phyloP scores from a whole-genome alignment of 106 monocot genomes.

The Allium fistulosum region DNA sequence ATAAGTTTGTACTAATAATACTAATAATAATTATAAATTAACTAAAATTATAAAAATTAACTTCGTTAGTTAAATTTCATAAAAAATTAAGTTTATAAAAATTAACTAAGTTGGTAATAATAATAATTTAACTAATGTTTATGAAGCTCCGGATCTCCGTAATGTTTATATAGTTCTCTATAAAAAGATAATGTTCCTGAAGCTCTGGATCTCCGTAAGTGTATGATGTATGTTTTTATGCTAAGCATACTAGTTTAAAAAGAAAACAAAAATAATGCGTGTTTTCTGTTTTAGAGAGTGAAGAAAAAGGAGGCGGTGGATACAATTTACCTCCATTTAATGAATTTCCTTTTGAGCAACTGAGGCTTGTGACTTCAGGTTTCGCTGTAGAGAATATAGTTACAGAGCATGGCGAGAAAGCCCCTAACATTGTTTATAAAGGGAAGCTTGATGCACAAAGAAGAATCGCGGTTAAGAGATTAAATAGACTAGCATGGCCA shows the following conservation, averaged over 20 bases:
- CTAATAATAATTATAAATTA: too few species aligned
- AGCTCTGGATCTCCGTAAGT: conserved; percentile 37
- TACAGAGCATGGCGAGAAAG: conserved; percentile 92
- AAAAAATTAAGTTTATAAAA: too few species aligned
- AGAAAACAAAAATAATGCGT: neutral
- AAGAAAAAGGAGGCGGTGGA: conserved; percentile 20
- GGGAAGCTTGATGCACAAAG: conserved; percentile 85
- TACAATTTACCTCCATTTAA: conserved; percentile 62
- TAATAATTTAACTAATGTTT: too few species aligned
- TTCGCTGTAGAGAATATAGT: conserved; percentile 85
- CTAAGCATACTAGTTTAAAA: neutral
- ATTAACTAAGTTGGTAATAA: too few species aligned
- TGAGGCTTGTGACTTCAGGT: conserved; percentile 74
- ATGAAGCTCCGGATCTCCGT: too few species aligned
- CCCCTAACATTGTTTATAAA: conserved; percentile 91
- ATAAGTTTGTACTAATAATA: too few species aligned
- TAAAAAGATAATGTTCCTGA: conserved; percentile 45
- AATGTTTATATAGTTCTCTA: conserved; percentile 52
- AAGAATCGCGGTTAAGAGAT: conserved; percentile 80
- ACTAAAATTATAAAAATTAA: too few species aligned
- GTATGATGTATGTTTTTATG: neutral
- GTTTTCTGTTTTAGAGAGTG: conserved; percentile 25
- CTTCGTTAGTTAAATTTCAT: too few species aligned
- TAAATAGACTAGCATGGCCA: conserved; percentile 89
- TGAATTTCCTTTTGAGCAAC: conserved; percentile 83